Evolutionary conservation across 2,329 filamentous ascomycete genomes (phyloP).

Genomic region (Huntiella savannae): DNA sequence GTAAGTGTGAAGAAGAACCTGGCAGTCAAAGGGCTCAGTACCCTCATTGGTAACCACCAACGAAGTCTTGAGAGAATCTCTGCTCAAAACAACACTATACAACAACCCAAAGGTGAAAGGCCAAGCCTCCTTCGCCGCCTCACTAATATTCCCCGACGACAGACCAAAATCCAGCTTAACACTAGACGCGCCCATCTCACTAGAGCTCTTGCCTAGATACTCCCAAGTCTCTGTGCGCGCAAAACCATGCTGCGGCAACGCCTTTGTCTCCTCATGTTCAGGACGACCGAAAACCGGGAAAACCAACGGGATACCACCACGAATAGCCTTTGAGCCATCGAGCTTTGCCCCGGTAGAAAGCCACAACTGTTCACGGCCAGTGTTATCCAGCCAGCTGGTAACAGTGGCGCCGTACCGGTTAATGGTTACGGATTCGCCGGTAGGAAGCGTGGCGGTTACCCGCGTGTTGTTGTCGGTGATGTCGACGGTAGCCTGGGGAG

Average conservation of each 20-base stretch:
- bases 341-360: constrained; percentile 61
- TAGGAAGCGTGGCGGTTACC: constrained; percentile 63
- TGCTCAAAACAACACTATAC: constrained; percentile 75
- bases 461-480: constrained; percentile 51
- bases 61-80: constrained; percentile 56
- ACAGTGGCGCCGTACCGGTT: constrained; percentile 87
- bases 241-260: constrained; percentile 85
- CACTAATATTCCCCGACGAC: constrained; percentile 49
- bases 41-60: constrained; percentile 83
- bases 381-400: constrained; percentile 73
- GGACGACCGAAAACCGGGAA: constrained; percentile 87
- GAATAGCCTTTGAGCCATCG: constrained; percentile 74
- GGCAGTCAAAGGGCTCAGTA: constrained; percentile 66
- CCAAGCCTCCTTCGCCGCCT: constrained; percentile 55
- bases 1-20: constrained; percentile 83
- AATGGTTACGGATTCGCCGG: constrained; percentile 70
- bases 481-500: constrained; percentile 58
- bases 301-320: constrained; percentile 80
- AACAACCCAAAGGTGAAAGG: constrained; percentile 74
- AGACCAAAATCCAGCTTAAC: constrained; percentile 95
- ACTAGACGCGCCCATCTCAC: constrained; percentile 30
- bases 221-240: constrained; percentile 83
- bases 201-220: constrained; percentile 65
- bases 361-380: constrained; percentile 68
- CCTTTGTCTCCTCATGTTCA: constrained; percentile 54